Percentiles rank a stretch among this genome's conserved stretches.
These are phyloP conservation scores for Erysimum cheiranthoides DNA, from an alignment of 345 rosid genomes.

Conservation along the genomic window DNA sequence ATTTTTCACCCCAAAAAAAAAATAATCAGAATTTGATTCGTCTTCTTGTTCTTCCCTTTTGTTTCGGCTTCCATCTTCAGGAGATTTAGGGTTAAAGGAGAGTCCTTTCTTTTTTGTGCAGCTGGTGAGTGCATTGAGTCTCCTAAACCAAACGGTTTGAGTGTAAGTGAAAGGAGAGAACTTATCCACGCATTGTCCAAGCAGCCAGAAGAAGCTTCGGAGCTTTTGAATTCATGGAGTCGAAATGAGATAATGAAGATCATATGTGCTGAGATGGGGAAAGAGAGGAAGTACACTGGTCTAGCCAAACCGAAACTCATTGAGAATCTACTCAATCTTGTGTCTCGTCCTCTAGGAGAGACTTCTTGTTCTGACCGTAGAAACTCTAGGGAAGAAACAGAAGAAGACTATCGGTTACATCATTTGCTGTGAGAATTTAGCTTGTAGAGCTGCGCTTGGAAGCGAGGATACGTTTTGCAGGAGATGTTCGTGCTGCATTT, in stretches of 20 bases:
- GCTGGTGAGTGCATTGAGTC: conserved; percentile 19
- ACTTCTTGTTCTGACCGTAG: conserved; percentile 48
- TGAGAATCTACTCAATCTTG: conserved; percentile 78
- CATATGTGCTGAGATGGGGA: conserved; percentile 95
- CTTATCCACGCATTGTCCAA: conserved; percentile 79
- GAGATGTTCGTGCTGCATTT: conserved; percentile 92
- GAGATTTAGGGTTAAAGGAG: conserved; percentile 32
- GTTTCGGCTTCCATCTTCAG: not conserved
- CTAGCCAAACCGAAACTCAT: conserved; percentile 88
- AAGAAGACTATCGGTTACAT: conserved; percentile 64
- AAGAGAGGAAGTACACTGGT: conserved; percentile 97
- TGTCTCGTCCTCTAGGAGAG: conserved; percentile 58
- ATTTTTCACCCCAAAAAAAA: no score
- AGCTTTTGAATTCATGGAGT: conserved; percentile 86
- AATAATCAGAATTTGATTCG: no score
- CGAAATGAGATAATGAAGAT: conserved; percentile 92
- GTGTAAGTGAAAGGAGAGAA: conserved; percentile 83
- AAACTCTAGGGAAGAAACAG: conserved; percentile 65
- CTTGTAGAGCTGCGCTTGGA: conserved; percentile 77
- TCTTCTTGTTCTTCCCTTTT: no score
- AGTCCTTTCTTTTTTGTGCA: not conserved
- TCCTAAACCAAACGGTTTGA: conserved; percentile 42
- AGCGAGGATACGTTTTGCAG: conserved; percentile 72
- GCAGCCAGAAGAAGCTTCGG: conserved; percentile 67
- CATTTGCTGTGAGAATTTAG: conserved; percentile 78